Percentiles rank a stretch among this genome's conserved stretches.
Evolutionary conservation across 2,329 filamentous ascomycete species (phyloP).

Genomic region (Fusarium sp.): DNA sequence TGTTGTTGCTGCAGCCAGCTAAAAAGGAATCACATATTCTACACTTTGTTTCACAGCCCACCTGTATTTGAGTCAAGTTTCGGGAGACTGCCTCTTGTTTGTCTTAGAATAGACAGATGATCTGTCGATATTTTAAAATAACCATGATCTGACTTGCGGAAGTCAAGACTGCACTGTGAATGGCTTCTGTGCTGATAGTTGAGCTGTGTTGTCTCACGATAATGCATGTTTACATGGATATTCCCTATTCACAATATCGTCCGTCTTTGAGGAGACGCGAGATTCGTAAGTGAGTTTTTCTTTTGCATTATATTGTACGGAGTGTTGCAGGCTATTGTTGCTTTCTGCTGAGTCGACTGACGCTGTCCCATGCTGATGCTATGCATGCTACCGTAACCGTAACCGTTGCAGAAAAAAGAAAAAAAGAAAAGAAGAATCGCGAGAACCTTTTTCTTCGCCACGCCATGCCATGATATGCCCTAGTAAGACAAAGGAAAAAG

Average conservation of each 20-base stretch:
- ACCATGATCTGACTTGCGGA: background rate
- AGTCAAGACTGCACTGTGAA: background rate
- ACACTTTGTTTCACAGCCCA: background rate
- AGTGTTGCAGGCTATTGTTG: conserved; percentile 1
- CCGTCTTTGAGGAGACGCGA: background rate
- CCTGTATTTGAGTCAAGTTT: background rate
- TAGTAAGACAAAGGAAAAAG: background rate
- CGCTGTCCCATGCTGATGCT: background rate
- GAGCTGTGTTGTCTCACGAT: conserved; percentile 4
- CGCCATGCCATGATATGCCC: background rate
- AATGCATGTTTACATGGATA: conserved; percentile 17
- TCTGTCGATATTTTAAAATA: background rate
- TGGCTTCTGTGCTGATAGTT: background rate
- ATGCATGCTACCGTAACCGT: background rate
- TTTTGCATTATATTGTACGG: background rate
- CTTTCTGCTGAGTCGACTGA: background rate
- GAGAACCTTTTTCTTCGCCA: background rate
- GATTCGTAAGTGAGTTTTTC: background rate
- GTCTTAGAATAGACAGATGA: background rate
- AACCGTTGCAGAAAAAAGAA: background rate
- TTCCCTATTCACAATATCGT: background rate
- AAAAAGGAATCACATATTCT: conserved; percentile 4
- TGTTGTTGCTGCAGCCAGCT: background rate
- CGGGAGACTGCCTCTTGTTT: background rate
- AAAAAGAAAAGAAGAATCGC: conserved; percentile 16